phyloP scores from a whole-genome alignment of 352 stramenopile genomes.

The Phytophthora podocarpi region DNA sequence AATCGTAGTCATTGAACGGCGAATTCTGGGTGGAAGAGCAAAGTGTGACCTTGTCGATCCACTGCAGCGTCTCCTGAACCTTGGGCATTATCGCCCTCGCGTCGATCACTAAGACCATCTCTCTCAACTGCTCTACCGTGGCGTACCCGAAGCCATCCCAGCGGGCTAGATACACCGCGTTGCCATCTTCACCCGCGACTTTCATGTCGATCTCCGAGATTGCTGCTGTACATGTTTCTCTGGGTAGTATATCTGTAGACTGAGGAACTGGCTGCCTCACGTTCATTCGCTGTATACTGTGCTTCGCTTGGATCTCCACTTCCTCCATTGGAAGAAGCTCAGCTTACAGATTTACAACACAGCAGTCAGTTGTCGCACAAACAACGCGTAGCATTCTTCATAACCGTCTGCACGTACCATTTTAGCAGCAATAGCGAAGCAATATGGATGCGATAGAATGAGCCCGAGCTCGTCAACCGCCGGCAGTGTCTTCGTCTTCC shows the following conservation, averaged over 20 bases:
- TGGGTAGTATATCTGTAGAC: background rate
- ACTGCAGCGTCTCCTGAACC: too few relatives aligned
- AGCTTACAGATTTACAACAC: too few relatives aligned
- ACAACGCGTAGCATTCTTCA: too few relatives aligned
- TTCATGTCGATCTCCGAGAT: background rate
- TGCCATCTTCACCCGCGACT: background rate
- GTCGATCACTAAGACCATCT: background rate
- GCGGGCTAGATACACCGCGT: background rate
- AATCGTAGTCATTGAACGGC: too few relatives aligned
- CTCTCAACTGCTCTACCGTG: background rate
- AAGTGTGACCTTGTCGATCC: too few relatives aligned
- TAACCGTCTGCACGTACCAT: conserved; percentile 21
- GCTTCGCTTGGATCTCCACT: too few relatives aligned
- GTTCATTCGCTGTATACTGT: background rate
- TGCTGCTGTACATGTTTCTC: background rate
- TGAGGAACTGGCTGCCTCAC: background rate
- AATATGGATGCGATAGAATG: background rate
- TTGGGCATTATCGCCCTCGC: background rate
- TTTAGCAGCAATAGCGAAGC: background rate
- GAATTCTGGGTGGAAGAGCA: too few relatives aligned
- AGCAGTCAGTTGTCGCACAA: too few relatives aligned
- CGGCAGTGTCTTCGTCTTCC: background rate
- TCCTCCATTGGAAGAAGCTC: background rate
- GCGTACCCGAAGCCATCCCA: background rate
- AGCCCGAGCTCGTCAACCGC: background rate